Conservation (phyloP, 192 early-diverging fungal genomes). For the Paraglomus brasilianum region DNA sequence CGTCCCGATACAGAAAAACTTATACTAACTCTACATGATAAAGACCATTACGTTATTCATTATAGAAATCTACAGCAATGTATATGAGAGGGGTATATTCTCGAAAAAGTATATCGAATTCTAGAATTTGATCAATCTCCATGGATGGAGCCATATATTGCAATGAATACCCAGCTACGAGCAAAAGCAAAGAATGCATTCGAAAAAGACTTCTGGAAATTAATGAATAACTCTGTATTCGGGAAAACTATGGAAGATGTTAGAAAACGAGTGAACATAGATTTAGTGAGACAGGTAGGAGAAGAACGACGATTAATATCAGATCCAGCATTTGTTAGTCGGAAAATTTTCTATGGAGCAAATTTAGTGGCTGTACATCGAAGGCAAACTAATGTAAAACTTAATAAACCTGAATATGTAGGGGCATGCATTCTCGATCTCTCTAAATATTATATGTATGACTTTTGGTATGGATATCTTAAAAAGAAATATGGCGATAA, state of each 20-base stretch:
- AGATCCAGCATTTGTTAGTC: constrained; percentile 18
- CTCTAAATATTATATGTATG: constrained; percentile 27
- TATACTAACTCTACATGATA: constrained; percentile 2
- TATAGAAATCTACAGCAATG: constrained; percentile 23
- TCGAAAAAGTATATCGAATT: constrained; percentile 19
- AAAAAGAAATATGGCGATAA: constrained; percentile 19
- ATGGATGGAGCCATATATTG: neutral
- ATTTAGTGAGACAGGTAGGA: constrained; percentile 17
- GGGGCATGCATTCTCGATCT: constrained; percentile 24
- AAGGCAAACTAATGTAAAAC: constrained; percentile 25
- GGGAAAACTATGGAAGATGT: constrained; percentile 28
- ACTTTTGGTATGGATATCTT: constrained; percentile 20
- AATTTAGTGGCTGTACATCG: constrained; percentile 23
- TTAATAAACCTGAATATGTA: constrained; percentile 28
- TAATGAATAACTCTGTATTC: constrained; percentile 29
- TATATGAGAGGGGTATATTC: neutral
- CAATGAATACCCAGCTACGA: constrained; percentile 16
- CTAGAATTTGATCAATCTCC: constrained; percentile 16
- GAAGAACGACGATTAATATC: constrained; percentile 21
- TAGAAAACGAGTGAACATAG: neutral
- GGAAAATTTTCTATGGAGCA: constrained; percentile 20
- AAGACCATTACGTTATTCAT: constrained; percentile 15
- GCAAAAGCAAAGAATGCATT: constrained; percentile 27
- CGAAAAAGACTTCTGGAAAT: constrained; percentile 25
- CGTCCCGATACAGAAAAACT: constrained; percentile 21